Percentiles rank a stretch among this genome's conserved stretches.
Conservation (phyloP, 192 early-diverging fungal genomes). For the Pilaira anomala region DNA sequence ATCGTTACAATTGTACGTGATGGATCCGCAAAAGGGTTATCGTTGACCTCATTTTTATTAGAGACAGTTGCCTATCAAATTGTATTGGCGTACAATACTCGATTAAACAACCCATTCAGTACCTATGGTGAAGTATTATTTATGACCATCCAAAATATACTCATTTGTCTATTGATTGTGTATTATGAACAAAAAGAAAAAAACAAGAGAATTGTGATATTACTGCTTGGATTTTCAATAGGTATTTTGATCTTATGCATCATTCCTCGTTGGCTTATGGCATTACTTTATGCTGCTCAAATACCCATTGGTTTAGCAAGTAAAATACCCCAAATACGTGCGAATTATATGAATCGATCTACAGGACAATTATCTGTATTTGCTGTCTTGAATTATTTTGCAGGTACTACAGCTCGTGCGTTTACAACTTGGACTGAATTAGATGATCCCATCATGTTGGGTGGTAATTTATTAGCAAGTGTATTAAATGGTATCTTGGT, state of each 20-base stretch:
- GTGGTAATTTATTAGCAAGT: conserved; percentile 65
- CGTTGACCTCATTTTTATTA: conserved; percentile 73
- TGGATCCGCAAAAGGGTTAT: conserved; percentile 74
- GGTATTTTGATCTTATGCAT: conserved; percentile 18
- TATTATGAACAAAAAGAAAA: conserved; percentile 41
- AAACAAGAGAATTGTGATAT: conserved; percentile 42
- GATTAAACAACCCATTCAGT: conserved; percentile 80
- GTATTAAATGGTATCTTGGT: conserved; percentile 76
- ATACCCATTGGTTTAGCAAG: conserved; percentile 78
- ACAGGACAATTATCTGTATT: conserved; percentile 92
- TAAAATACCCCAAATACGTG: conserved; percentile 86
- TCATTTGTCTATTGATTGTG: conserved; percentile 72
- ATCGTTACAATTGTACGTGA: conserved; percentile 83
- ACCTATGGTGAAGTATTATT: conserved; percentile 87
- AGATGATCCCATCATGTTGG: conserved; percentile 75
- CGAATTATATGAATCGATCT: conserved; percentile 75
- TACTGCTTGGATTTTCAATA: conserved; percentile 33
- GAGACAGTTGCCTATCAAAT: conserved; percentile 84
- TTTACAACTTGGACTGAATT: conserved; percentile 92
- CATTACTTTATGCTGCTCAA: conserved; percentile 34
- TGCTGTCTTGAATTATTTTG: conserved; percentile 84
- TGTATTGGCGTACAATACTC: conserved; percentile 80
- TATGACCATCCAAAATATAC: conserved; percentile 77
- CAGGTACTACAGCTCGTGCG: conserved; percentile 81
- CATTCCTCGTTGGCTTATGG: conserved; percentile 12